Evolutionary conservation across 2,329 filamentous ascomycete genomes (phyloP).

Genomic region (Mycocentrospora acerina): DNA sequence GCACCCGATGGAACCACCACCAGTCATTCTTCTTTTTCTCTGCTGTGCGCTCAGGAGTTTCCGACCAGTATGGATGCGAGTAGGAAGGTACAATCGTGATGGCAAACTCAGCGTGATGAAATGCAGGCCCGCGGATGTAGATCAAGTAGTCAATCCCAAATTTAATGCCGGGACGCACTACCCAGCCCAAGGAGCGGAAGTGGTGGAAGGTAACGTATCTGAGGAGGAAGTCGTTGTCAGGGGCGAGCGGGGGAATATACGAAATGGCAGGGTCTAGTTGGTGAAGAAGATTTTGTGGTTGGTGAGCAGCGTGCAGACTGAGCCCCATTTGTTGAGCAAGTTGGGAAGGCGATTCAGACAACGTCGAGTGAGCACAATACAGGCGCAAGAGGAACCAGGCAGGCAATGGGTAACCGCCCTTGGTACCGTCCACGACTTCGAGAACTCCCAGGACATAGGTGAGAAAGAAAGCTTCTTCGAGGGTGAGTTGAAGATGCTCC

Average conservation of each 20-base stretch:
- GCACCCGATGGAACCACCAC: constrained; percentile 86
- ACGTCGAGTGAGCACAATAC: constrained; percentile 68
- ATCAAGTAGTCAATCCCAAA: constrained; percentile 95
- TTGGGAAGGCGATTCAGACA: constrained; percentile 49
- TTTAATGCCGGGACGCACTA: constrained; percentile 87
- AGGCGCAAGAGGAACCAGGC: constrained; percentile 44
- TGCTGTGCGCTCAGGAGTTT: constrained; percentile 48
- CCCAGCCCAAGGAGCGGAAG: constrained; percentile 93
- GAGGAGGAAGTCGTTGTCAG: constrained; percentile 82
- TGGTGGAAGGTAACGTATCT: constrained; percentile 93
- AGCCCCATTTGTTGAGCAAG: constrained; percentile 8
- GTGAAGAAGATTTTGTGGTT: constrained; percentile 10
- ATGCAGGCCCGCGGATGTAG: constrained; percentile 89
- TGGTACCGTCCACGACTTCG: constrained; percentile 61
- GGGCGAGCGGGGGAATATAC: constrained; percentile 49
- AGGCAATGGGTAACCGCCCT: constrained; percentile 42
- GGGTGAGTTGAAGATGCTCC: constrained; percentile 89
- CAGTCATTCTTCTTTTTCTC: constrained; percentile 58
- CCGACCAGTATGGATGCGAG: constrained; percentile 68
- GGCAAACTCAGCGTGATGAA: constrained; percentile 92
- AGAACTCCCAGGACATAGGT: constrained; percentile 77
- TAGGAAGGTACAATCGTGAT: constrained; percentile 83
- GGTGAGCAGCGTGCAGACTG: constrained; percentile 10
- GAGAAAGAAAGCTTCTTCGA: constrained; percentile 91
- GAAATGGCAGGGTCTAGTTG: constrained; percentile 8